These are phyloP conservation scores for Tolypocladium album DNA, from an alignment of 2,329 filamentous ascomycete species.

Conservation along the genomic window DNA sequence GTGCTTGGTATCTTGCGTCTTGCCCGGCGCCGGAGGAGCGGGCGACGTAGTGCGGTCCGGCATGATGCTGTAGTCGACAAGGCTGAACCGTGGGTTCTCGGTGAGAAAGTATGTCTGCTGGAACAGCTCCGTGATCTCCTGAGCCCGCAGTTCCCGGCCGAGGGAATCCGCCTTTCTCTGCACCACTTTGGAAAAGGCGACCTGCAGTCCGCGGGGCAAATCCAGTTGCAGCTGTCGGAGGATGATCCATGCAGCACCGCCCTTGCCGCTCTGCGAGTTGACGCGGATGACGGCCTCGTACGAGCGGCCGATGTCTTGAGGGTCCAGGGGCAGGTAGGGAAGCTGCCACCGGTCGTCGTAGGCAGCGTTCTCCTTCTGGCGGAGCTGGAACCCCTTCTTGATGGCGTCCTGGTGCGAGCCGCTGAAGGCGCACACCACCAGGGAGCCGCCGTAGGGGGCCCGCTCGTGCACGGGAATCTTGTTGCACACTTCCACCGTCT, in stretches of 20 bases:
- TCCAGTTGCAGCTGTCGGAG: conserved; percentile 82
- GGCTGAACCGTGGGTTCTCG: conserved; percentile 70
- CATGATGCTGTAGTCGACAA: conserved; percentile 86
- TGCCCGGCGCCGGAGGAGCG: conserved; percentile 54
- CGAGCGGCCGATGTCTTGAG: conserved; percentile 86
- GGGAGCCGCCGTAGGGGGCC: conserved; percentile 80
- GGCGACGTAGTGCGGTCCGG: conserved; percentile 73
- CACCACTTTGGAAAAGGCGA: conserved; percentile 82
- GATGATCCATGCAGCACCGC: conserved; percentile 90
- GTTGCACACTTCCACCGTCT: conserved; percentile 82
- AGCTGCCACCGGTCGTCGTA: conserved; percentile 68
- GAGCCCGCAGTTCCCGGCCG: conserved; percentile 72
- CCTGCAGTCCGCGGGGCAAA: conserved; percentile 81
- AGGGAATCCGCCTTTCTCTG: conserved; percentile 71
- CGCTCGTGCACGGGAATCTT: conserved; percentile 90
- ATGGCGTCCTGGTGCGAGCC: conserved; percentile 94
- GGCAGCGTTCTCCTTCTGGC: conserved; percentile 47
- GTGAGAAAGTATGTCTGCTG: conserved; percentile 78
- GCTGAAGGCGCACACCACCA: conserved; percentile 88
- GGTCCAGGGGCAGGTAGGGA: conserved; percentile 88
- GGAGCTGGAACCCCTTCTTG: conserved; percentile 75
- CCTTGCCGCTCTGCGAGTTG: conserved; percentile 94
- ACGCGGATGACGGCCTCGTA: conserved; percentile 97
- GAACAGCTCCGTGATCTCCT: conserved; percentile 82
- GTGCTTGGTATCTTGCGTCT: conserved; percentile 67